Conservation (phyloP, 1,284 basidiomycete species). For the Earliella scabrosa region DNA sequence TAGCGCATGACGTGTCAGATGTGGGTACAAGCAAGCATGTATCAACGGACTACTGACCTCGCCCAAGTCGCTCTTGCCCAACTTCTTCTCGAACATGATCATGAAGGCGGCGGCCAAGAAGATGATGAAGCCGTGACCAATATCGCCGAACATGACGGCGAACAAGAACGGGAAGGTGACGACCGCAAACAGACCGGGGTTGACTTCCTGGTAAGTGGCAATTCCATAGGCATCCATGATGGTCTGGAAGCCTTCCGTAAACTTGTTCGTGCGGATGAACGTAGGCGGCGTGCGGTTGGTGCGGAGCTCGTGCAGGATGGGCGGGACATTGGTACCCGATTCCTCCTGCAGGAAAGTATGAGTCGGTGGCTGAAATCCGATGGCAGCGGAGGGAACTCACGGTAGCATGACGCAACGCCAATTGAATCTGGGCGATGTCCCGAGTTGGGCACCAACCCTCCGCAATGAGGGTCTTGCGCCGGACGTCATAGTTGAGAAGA, state of each 20-base stretch:
- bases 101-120: conserved; percentile 80
- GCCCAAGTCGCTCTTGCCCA: conserved; percentile 78
- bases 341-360: conserved; percentile 70
- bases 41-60: conserved; percentile 60
- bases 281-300: conserved; percentile 95
- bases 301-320: conserved; percentile 90
- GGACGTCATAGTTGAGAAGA: conserved; percentile 92
- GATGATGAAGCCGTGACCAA: conserved; percentile 94
- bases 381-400: conserved; percentile 45
- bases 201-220: conserved; percentile 96
- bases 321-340: conserved; percentile 90
- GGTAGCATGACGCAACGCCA: conserved; percentile 91
- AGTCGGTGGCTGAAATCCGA: background rate
- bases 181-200: conserved; percentile 94
- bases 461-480: conserved; percentile 94
- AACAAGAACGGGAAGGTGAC: conserved; percentile 99
- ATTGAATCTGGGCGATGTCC: conserved; percentile 88
- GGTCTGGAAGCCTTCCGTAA: conserved; percentile 96
- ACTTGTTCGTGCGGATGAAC: conserved; percentile 94
- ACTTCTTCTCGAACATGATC: conserved; percentile 85
- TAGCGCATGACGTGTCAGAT: too few species aligned
- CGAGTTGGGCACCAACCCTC: conserved; percentile 98
- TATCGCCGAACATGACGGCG: conserved; percentile 99
- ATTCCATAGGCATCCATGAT: conserved; percentile 99
- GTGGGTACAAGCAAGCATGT: conserved; percentile 17